Evolutionary conservation across 106 monocot genomes (phyloP), one percentile per base, ranked within the genome.

Genomic region (Allium sativum): DNA sequence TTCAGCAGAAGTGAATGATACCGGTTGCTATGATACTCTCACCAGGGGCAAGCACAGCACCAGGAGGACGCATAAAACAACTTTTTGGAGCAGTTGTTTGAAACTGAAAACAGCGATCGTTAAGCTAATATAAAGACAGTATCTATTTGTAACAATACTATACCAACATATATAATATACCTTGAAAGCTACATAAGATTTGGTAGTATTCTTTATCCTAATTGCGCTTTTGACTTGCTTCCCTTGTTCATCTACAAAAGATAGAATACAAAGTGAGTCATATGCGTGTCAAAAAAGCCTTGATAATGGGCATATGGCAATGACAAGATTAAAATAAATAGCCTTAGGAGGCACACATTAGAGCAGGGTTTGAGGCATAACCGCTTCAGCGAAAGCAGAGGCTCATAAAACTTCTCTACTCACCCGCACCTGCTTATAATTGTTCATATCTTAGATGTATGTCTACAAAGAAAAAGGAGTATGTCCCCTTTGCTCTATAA

Each of bases 21-120:
- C 93, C 93, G 58, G 93, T 89, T 55, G 89, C 83, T 66, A 89
- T 86, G 46, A 93, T 67, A 65, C 79, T 86, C 68, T 93, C 89
- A 18, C 89, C 89, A 43, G 93, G 93, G 61, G 85, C 51, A 75
- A 93, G 82, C 58, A 93, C 72, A 22, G 83, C 78, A 40, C 93
- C 93, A 74, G 93, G 93, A 45, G 93, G 93, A 7, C 93, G 85
- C 93, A 93, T 93, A 56, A 93, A 93, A 57, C 93, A 93, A 68
- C 93, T 89, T 59, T 89, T 93, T 10, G 93, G 93, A 20, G 82
- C 82, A 59, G 89, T 93, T 56, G 93, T 93, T 86, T 93, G 93
- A 58, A 89, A 93, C 93, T 93, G 53, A 17, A 67, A 64, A 14
- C 48, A 62, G 48, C 11, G 12, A 47, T 21, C 45, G n/a, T 8